Base-by-base conservation (phyloP, 768 basidiomycete species). In the Xerocomellus amylosporus region DNA sequence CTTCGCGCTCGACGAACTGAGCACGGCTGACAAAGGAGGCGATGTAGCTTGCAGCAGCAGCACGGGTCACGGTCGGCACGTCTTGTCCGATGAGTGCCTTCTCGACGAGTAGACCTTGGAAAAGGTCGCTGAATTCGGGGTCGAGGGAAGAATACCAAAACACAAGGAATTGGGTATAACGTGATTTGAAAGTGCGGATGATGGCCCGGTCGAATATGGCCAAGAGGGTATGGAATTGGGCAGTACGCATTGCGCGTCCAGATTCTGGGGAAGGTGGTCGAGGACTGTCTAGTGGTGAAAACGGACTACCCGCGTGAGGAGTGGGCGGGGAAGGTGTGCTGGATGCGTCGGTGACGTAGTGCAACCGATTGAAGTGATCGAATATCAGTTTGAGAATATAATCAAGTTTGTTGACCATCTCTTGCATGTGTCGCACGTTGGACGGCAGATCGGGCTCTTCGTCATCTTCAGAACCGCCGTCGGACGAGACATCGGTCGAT, bases 121-220 rank as follows among this genome's bases (percentile, higher is more conserved):
- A 98, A 51, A 93, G 80, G 69, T 99, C 96, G 42, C 88, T 82
- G 62, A 93, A 97, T 56, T 91, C 85, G 2, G 88, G 77, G 61
- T 93, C 87, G 48, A 96, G 86, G 0, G 96, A 98, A 20, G 94
- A 81, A 65, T 87, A 93, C 86, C 93, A 97, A 77, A 99, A 99
- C 43, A 98, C 65, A 56, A 99, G 82, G 74, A 99, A 99, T 64
- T 98, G 97, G 14, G 93, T 94, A 71, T 98, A 97, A 37, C 95
- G 90, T 0, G 94, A 97, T 65, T 95, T 94, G 76, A 97, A 97
- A 2, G 97, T 98, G 37, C 87, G 89, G 46, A 99, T 82, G 67
- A 99, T 93, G 36, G 87, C 87, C 38, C 92, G 85, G 69, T 97
- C 93, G 64, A 99, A 99, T 58, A 98, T 93, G 58, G 88, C 85